Evolutionary conservation across 257 asterid genomes (phyloP), one percentile per base, ranked within the genome.

Genomic region (Fraxinus quadrangulata): DNA sequence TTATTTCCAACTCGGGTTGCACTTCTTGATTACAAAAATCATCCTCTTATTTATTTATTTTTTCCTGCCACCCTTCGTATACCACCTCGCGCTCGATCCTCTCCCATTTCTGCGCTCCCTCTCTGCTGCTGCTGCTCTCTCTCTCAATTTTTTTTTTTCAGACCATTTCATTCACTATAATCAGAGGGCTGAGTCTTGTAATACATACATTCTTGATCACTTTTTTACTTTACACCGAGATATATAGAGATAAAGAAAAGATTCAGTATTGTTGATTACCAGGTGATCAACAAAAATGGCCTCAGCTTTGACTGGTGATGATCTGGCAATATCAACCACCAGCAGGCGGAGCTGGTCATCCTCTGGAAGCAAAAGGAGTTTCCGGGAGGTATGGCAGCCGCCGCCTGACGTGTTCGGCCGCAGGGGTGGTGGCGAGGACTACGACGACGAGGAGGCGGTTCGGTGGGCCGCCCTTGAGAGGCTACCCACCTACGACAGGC

Each of bases 391-490:
- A 70, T 77, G 79, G 82, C 82, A 59, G 74, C 77, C 76, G 51
- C 78, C 59, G 68, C 75, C 78, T 17, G 81, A 77, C 12, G 80
- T 74, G 7, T 84, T 80, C 83, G 3, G 74, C 39, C 71, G 65
- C 51, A 2, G 17, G 51, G 51, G 51, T 73, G 31, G 80, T 24
- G 49, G 8, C 54, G 73, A 61, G 59, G 73, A 70, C 0, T 39
- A 39, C 11, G 83, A 84, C 21, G 88, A 86, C 21, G 88, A 87
- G 78, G 87, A 72, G 71, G 86, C 79, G 82, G 88, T 84, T 7
- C 77, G 81, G 70, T 84, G 87, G 88, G 88, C 85, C 1, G 88
- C 90, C 7, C 73, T 87, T 1, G 87, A 87, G 84, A 84, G 88
- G 71, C 88, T 87, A 17, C 88, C 90, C 19, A 87, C 87, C n/a